These are phyloP conservation scores for Ramalina intermedia DNA, from an alignment of 495 filamentous ascomycete species.

Conservation along the genomic window DNA sequence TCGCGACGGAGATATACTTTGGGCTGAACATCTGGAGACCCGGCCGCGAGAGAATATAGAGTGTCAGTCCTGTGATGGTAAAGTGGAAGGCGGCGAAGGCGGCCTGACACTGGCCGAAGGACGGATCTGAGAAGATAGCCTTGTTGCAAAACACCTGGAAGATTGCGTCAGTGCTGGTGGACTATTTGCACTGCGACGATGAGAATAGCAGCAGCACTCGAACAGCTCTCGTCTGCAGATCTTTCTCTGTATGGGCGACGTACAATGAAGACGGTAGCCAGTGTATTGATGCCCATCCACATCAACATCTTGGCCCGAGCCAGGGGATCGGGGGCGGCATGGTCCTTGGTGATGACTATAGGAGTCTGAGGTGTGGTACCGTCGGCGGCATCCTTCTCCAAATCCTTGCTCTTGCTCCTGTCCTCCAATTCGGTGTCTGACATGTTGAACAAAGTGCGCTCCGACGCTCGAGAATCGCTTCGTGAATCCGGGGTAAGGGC, in stretches of 20 bases:
- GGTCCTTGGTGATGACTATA: conserved; percentile 11
- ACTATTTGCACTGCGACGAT: too few species aligned
- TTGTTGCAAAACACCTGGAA: conserved; percentile 63
- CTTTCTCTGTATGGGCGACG: not conserved
- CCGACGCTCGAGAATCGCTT: conserved; percentile 8
- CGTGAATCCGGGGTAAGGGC: not conserved
- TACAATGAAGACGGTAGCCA: conserved; percentile 17
- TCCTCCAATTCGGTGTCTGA: conserved; percentile 12
- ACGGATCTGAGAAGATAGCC: conserved; percentile 53
- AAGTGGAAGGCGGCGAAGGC: conserved; percentile 64
- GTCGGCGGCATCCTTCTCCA: conserved; percentile 8
- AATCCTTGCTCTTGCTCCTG: conserved; percentile 3
- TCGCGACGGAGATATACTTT: conserved; percentile 34
- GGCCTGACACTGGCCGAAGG: conserved; percentile 49
- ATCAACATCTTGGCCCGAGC: conserved; percentile 10
- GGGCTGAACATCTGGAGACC: conserved; percentile 45
- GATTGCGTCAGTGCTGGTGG: too few species aligned
- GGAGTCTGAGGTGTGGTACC: conserved; percentile 1
- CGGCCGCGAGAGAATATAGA: conserved; percentile 51
- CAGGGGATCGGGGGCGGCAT: conserved; percentile 7
- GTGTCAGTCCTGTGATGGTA: conserved; percentile 49
- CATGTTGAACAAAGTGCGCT: conserved; percentile 12
- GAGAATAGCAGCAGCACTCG: too few species aligned
- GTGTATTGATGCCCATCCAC: conserved; percentile 16
- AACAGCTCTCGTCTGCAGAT: too few species aligned